Base-by-base conservation (phyloP, 2,329 filamentous ascomycete genomes). In the Neofusicoccum kwambonambiense region DNA sequence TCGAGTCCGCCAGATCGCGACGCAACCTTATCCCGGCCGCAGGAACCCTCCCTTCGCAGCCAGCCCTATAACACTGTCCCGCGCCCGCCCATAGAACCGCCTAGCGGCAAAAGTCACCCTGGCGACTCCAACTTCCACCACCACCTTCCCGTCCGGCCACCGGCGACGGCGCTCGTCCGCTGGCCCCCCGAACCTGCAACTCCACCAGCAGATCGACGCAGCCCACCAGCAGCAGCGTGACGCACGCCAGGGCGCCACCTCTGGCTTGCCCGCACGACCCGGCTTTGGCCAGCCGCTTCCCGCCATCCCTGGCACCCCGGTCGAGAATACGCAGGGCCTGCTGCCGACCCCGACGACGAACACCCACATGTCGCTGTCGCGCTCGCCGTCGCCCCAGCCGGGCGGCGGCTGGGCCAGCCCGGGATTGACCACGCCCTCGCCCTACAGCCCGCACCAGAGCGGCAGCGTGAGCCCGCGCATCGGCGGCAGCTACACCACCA, bases 341-440 rank as follows among this genome's bases (percentile, higher is more conserved):
- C 57, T 62, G 12, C 47, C 65, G 27, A 61, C 64, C 9, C 66
- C 66, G 17, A 62, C 44, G 37, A 62, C 65, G 12, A 41, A 64
- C 17, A 57, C 52, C 17, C 47, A 71, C 72, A 97, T 97, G 93
- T 91, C 91, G 70, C 81, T 94, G 68, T 95, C 93, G 70, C 88
- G 92, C 79, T 96, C 92, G 74, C 92, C 93, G 58, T 97, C 92
- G 64, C 94, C 93, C 67, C 86, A 88, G 68, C 90, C 88, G 67
- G 90, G 90, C 72, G 92, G 92, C 74, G 93, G 93, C 71, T 97
- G 94, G 93, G 88, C 91, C 64, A 95, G 90, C 79, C 92, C 90
- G 64, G 91, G 89, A 68, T 84, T 92, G 74, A 90, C 87, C 73
- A 88, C 90, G 67, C 88, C 87, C 68, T 50, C 90, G 67, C 88